Evolutionary conservation across 371 early-diverging fungal genomes (phyloP), one percentile per base, ranked within the genome.

Genomic region (Mucor circinelloides): DNA sequence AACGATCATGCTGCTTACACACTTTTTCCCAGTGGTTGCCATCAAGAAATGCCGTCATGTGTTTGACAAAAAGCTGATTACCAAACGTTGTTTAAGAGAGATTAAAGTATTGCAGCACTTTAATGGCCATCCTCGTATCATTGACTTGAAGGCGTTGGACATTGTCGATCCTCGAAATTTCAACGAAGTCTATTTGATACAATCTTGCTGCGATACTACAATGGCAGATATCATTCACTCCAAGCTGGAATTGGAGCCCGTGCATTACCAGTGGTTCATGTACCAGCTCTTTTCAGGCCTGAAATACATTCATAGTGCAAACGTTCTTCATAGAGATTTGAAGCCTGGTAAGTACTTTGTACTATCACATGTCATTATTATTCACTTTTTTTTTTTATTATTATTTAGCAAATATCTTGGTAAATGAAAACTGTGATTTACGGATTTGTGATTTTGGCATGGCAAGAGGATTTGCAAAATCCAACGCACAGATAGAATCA

Each of bases 191-290:
- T 90, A 87, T 30, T 59, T 84, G 21, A 68, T 77, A 42, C 76
- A 91, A 63, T 88, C 89, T 69, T 86, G 95, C 63, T 95, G 95
- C 89, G 97, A 96, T 74, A 95, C 97, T 32, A 96, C 95, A 63
- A 80, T 96, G 74, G 93, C 93, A 72, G 96, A 95, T 65, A 93
- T 96, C 63, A 95, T 96, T 69, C 89, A 90, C 50, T 93, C 94
- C 19, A 88, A 89, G 58, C 89, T 94, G 67, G 87, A 89, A 42
- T 78, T 96, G 38, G 94, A 93, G 30, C 94, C 95, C 59, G 90
- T 93, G 5, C 97, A 96, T 75, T 93, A 86, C 74, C 95, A 95
- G 76, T 95, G 94, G 87, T 96, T 96, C 72, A 82, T 95, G 73
- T 96, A 94, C 77, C 97, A 96, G 71, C 81, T 95, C 44, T 90